Percentiles rank a stretch among this genome's conserved stretches.
Evolutionary conservation across 352 stramenopile genomes (phyloP).

Genomic region (Phytophthora europaea): DNA sequence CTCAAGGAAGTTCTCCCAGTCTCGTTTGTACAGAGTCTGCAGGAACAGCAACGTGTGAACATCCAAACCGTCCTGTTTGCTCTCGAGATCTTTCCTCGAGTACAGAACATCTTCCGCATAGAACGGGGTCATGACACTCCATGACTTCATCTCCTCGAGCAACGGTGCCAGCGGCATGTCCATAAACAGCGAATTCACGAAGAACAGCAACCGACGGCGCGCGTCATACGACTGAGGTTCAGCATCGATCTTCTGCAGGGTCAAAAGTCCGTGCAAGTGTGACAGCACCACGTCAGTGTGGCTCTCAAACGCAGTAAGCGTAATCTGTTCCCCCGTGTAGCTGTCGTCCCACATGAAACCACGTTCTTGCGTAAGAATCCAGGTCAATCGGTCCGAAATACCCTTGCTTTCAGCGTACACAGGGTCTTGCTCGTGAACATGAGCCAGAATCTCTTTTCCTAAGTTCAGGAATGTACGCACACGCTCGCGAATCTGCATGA

Average conservation of each 20-base stretch:
- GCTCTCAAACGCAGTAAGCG: slow-evolving; percentile 86
- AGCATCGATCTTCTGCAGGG: slow-evolving; percentile 97
- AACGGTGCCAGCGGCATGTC: slow-evolving; percentile 98
- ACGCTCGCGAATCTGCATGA: slow-evolving; percentile 96
- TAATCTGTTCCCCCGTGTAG: slow-evolving; percentile 97
- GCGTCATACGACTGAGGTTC: slow-evolving; percentile 98
- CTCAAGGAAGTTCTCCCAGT: slow-evolving; percentile 99
- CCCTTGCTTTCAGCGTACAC: slow-evolving; percentile 90
- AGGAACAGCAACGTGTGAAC: slow-evolving; percentile 91
- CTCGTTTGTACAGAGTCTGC: slow-evolving; percentile 98
- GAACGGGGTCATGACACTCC: slow-evolving; percentile 99
- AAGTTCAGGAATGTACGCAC: slow-evolving; percentile 95
- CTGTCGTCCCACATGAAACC: slow-evolving; percentile 99
- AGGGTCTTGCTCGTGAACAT: slow-evolving; percentile 82
- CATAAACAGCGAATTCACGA: slow-evolving; percentile 99
- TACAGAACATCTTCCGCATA: slow-evolving; percentile 99
- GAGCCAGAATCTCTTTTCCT: slow-evolving; percentile 88
- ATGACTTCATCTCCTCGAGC: slow-evolving; percentile 99
- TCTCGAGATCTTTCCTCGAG: slow-evolving; percentile 96
- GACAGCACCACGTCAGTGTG: slow-evolving; percentile 82
- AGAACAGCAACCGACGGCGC: slow-evolving; percentile 96
- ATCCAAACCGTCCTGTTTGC: slow-evolving; percentile 95
- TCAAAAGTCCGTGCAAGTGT: slow-evolving; percentile 95
- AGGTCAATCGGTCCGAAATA: slow-evolving; percentile 96
- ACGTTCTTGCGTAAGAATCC: slow-evolving; percentile 96